Evolutionary conservation across 768 basidiomycete species (phyloP).

Genomic region (Lactarius akahatsu): DNA sequence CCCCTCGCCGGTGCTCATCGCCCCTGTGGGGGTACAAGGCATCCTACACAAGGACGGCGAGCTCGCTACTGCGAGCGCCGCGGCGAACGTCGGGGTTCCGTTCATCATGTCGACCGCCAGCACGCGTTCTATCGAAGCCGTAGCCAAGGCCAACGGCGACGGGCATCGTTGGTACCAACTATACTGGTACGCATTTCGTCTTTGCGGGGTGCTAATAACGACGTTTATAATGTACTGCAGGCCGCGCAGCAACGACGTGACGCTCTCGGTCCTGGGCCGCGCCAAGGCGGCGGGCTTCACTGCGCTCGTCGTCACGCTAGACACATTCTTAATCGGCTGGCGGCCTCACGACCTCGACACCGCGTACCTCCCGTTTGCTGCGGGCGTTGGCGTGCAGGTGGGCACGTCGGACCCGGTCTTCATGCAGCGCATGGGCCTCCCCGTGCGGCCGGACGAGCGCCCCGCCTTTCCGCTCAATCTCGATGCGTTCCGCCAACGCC

Average conservation of each 20-base stretch:
- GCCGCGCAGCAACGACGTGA: constrained; percentile 61
- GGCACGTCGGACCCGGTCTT: constrained; percentile 76
- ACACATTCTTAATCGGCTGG: constrained; percentile 73
- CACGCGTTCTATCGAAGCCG: constrained; percentile 68
- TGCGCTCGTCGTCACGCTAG: constrained; percentile 75
- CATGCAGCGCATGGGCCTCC: constrained; percentile 55
- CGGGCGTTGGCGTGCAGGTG: constrained; percentile 65
- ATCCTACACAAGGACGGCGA: constrained; percentile 73
- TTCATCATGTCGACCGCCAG: constrained; percentile 78
- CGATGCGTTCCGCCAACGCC: constrained; percentile 43
- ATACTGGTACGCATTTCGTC: constrained; percentile 53
- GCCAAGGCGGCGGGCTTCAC: constrained; percentile 66
- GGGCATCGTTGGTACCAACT: constrained; percentile 79
- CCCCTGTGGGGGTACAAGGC: constrained; percentile 71
- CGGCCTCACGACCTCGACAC: constrained; percentile 69
- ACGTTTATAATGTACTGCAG: constrained; percentile 36
- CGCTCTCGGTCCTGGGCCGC: constrained; percentile 61
- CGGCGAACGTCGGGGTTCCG: constrained; percentile 58
- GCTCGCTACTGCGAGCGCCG: constrained; percentile 66
- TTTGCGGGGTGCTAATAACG: not conserved
- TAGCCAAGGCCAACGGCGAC: constrained; percentile 69
- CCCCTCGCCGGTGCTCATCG: constrained; percentile 60
- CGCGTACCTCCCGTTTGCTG: constrained; percentile 63
- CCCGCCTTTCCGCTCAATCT: constrained; percentile 62
- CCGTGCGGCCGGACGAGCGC: constrained; percentile 44